phyloP scores from a whole-genome alignment of 345 rosid genomes.

The Eucalyptus fibrosa region DNA sequence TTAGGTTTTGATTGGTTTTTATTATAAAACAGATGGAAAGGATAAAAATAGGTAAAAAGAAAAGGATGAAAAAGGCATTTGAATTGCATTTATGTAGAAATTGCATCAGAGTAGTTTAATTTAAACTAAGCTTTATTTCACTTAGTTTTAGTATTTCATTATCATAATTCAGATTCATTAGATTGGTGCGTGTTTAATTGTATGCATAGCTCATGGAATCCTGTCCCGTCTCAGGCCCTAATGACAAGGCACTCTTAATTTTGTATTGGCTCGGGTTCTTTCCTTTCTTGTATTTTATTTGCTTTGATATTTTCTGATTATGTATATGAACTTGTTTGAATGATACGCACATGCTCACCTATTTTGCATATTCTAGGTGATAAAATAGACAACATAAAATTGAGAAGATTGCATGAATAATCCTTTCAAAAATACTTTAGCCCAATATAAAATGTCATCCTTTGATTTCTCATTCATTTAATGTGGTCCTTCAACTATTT shows the following conservation, averaged over 20 bases:
- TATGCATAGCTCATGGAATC: not conserved
- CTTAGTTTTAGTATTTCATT: no score
- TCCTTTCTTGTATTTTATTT: not conserved
- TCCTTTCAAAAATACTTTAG: no score
- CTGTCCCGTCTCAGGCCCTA: not conserved
- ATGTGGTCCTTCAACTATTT: not conserved
- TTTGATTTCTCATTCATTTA: not conserved
- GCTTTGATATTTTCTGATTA: not conserved
- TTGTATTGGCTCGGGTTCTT: not conserved
- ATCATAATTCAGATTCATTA: no score
- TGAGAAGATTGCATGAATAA: not conserved
- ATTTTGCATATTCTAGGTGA: not conserved
- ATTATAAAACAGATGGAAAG: no score
- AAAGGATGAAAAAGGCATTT: no score
- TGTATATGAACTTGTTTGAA: not conserved
- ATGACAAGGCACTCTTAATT: not conserved
- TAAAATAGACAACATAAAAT: not conserved
- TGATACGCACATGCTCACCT: not conserved
- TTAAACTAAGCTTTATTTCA: no score
- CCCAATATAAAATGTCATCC: not conserved
- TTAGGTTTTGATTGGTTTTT: not conserved
- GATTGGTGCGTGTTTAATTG: not conserved
- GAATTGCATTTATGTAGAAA: no score
- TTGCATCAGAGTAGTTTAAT: no score
- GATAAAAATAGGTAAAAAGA: no score